Evolutionary conservation across 108 stramenopile genomes (phyloP), one percentile per base, ranked within the genome.

Genomic region (Nannochloropsis salina): DNA sequence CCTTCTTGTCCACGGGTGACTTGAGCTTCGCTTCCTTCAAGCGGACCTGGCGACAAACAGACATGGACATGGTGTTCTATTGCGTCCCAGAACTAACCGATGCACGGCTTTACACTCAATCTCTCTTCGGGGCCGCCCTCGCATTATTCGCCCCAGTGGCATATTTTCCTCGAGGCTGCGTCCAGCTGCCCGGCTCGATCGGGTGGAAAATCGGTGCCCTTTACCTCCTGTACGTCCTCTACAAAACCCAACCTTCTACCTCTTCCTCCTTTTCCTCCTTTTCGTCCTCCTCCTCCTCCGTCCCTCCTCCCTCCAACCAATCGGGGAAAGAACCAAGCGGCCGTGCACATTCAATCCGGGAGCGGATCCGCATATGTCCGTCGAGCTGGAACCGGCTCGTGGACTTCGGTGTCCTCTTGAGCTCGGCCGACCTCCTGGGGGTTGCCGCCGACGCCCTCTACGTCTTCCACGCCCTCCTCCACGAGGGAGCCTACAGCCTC

Each of bases 61-160:
- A 74, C 61, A 74, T 74, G 61, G 61, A n/a, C 61, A 74, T 74
- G 20, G 61, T 74, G 61, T n/a, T n/a, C 61, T n/a, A 74, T n/a
- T 74, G 61, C 2, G 61, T n/a, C 20, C 61, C 61, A 15, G 61
- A 74, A n/a, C 2, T 74, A n/a, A 74, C 61, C 3, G 61, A 74
- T 6, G n/a, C 61, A n/a, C 15, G 61, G n/a, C 61, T 74, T 6
- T 74, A 74, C 61, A 74, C 61, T n/a, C 61, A 74, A 74, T 74
- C 61, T 0, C 61, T 74, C 61, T 74, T 74, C n/a, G 61, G 61
- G 6, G 61, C 61, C n/a, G 61, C 61, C 61, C n/a, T 74, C 3
- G 61, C 61, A 15, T 74, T 74, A 6, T n/a, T 74, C 15, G 61
- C 61, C n/a, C 61, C 61, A 1, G n/a, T n/a, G 61, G 61, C 61